phyloP scores from a whole-genome alignment of 306 rosid genomes.

The Clitoria ternatea region DNA sequence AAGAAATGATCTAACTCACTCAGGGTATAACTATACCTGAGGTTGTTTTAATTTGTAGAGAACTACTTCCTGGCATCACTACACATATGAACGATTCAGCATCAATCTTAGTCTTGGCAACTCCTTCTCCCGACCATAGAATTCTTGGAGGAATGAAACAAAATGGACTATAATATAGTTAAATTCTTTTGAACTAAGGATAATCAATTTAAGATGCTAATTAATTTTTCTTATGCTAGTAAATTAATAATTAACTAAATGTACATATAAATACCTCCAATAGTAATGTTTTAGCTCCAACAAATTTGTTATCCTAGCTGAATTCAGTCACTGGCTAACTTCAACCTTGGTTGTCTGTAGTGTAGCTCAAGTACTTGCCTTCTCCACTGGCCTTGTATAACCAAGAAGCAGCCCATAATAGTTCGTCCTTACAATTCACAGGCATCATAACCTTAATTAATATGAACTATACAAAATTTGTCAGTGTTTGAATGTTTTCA shows the following conservation, averaged over 20 bases:
- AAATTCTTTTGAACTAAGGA: neutral
- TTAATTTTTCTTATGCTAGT: neutral
- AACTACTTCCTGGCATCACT: conserved; percentile 78
- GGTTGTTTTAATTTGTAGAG: conserved; percentile 52
- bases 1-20: neutral
- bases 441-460: neutral
- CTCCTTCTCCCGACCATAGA: conserved; percentile 49
- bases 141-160: conserved; percentile 41
- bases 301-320: conserved; percentile 90
- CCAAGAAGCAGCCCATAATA: conserved; percentile 90
- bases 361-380: conserved; percentile 52
- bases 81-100: conserved; percentile 65
- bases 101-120: conserved; percentile 47
- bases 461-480: neutral
- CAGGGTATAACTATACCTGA: conserved; percentile 56
- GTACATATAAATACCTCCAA: conserved; percentile 37
- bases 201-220: neutral
- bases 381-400: conserved; percentile 64
- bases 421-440: conserved; percentile 55
- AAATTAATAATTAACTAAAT: neutral
- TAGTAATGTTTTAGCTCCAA: conserved; percentile 74
- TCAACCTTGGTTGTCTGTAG: conserved; percentile 58
- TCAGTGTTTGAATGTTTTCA: neutral
- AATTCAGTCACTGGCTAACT: conserved; percentile 63
- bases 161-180: neutral